These are phyloP conservation scores for Apiospora hydei DNA, from an alignment of 2,329 filamentous ascomycete genomes.

Conservation along the genomic window DNA sequence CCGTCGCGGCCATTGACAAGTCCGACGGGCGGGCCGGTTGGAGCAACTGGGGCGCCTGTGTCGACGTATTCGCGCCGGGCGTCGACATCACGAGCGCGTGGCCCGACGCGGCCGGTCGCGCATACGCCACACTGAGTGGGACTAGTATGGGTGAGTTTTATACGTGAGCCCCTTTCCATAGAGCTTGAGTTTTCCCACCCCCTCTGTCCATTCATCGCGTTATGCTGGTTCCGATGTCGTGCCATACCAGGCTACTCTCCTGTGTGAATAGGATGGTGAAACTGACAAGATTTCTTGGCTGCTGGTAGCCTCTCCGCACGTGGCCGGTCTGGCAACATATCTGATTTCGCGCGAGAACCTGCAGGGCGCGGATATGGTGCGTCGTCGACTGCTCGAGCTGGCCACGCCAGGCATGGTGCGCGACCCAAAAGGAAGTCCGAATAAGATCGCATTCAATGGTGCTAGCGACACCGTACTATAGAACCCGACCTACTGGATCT, in stretches of 20 bases:
- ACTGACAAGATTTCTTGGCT: not conserved
- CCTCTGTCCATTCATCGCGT: not conserved
- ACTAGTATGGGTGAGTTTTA: constrained; percentile 37
- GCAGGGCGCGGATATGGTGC: constrained; percentile 28
- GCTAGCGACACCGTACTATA: constrained; percentile 18
- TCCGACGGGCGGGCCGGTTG: constrained; percentile 34
- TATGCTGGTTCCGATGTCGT: not conserved
- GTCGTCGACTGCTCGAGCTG: constrained; percentile 31
- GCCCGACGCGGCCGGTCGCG: constrained; percentile 29
- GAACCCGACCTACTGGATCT: not conserved
- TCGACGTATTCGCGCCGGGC: constrained; percentile 39
- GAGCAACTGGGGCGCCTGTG: constrained; percentile 38
- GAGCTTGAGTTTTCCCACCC: not conserved
- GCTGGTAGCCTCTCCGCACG: constrained; percentile 34
- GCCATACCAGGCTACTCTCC: not conserved
- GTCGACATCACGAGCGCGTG: constrained; percentile 35
- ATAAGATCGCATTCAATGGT: constrained; percentile 40
- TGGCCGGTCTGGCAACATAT: constrained; percentile 38
- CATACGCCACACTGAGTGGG: constrained; percentile 33
- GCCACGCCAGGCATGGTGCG: constrained; percentile 34
- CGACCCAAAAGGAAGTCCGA: constrained; percentile 34
- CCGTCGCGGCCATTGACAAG: constrained; percentile 36
- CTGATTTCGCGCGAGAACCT: constrained; percentile 37
- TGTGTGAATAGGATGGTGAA: not conserved
- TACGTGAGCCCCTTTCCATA: not conserved